phyloP scores from a whole-genome alignment of 345 rosid genomes.

The Pugionium cornutum region DNA sequence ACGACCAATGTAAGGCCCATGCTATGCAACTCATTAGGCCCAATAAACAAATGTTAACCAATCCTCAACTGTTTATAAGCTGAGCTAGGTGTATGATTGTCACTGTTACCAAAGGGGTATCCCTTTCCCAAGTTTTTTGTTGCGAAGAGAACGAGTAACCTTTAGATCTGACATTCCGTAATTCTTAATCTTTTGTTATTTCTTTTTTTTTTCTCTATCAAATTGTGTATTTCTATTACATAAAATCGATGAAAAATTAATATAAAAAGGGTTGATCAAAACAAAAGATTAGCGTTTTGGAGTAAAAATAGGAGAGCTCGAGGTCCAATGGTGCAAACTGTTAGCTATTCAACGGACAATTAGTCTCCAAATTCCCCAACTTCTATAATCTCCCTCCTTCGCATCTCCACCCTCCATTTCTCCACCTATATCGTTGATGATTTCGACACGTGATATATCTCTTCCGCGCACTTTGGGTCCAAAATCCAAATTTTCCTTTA shows the following conservation, averaged over 20 bases:
- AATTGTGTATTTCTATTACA: constrained; percentile 12
- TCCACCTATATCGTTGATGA: not conserved
- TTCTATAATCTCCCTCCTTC: constrained; percentile 45
- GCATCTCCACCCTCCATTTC: constrained; percentile 37
- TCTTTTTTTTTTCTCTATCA: not conserved
- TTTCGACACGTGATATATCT: constrained; percentile 22
- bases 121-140: constrained; percentile 8
- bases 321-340: constrained; percentile 52
- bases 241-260: not conserved
- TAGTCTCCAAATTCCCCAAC: constrained; percentile 56
- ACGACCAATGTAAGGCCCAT: not conserved
- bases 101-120: constrained; percentile 22
- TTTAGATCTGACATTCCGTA: constrained; percentile 69
- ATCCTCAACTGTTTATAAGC: not conserved
- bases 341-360: constrained; percentile 72
- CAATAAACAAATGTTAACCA: not conserved
- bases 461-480: constrained; percentile 8
- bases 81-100: not conserved
- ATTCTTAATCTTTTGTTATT: constrained; percentile 44
- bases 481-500: not conserved
- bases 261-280: not conserved
- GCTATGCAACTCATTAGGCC: not conserved
- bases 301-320: constrained; percentile 50
- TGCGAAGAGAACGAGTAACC: constrained; percentile 36
- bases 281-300: constrained; percentile 37